Conservation (phyloP, 2,329 filamentous ascomycete species). For the Talaromyces rugulosus region DNA sequence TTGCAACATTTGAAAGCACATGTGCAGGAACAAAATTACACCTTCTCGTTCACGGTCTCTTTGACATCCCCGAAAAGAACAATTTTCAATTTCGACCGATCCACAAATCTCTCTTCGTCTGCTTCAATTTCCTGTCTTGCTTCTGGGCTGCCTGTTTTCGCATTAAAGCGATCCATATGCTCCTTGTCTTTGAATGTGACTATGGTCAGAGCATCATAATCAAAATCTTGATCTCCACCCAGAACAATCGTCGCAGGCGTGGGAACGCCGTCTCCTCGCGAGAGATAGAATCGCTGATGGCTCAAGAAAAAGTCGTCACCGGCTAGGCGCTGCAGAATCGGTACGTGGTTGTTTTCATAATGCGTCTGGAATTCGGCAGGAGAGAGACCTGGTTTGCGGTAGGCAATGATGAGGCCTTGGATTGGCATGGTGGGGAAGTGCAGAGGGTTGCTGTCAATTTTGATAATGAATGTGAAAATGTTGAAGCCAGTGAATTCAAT, state of each 20-base stretch:
- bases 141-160: not conserved
- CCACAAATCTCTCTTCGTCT: not conserved
- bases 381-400: not conserved
- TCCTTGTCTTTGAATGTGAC: not conserved
- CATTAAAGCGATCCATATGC: not conserved
- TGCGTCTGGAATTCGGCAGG: not conserved
- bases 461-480: too few relatives aligned
- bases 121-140: not conserved
- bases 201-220: not conserved
- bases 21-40: not conserved
- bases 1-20: too few relatives aligned
- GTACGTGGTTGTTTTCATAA: not conserved
- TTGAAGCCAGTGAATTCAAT: too few relatives aligned
- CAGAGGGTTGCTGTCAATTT: too few relatives aligned
- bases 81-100: conserved; percentile 28
- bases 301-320: not conserved
- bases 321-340: not conserved
- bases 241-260: not conserved
- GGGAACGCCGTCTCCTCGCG: not conserved
- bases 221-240: not conserved
- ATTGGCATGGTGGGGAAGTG: not conserved
- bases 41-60: conserved; percentile 16
- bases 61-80: conserved; percentile 40
- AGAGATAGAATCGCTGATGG: conserved; percentile 1
- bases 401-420: not conserved